Evolutionary conservation across 2,329 filamentous ascomycete genomes (phyloP), one percentile per base, ranked within the genome.

Genomic region (Emmonsiellopsis sp.): DNA sequence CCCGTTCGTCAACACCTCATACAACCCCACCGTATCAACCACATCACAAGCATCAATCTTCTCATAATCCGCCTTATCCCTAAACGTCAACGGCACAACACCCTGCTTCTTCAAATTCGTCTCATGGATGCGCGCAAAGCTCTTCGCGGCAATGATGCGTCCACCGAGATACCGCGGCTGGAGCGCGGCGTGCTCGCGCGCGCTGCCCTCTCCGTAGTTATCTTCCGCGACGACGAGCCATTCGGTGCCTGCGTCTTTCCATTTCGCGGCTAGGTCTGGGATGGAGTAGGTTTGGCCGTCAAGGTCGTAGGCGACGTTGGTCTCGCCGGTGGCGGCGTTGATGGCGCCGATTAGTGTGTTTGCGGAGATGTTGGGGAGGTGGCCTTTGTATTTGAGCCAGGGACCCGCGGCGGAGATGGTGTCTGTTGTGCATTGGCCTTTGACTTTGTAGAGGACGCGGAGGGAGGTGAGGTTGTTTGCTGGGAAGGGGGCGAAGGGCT

Each of bases 371-470:
- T 98, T 98, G 70, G 93, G 89, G 58, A 98, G 82, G 73, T 98
- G 93, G 58, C 93, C 93, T 79, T 97, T 97, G 83, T 97, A 98
- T 75, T 97, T 97, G 62, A 98, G 82, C 92, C 92, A 97, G 13
- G 92, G 92, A 5, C 92, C 92, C 1, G 92, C 92, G 35, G 92
- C 92, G 38, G 91, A 97, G 73, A 98, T 98, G 63, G 93, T 97
- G 73, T 98, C 93, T 43, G 93, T 98, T 54, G 93, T 98, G 79
- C 93, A 98, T 76, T 98, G 95, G 59, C 93, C 93, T 59, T 91
- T 87, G 59, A 97, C 87, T 76, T 97, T 97, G 78, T 95, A 92
- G 13, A 98, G 85, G 15, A 98, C 90, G 50, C 84, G 84, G 47
- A 98, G 82, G 31, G 82, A 84, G 42, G 79, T 76, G 32, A 97